Conservation (phyloP, 129 eudicot genomes). For the Deinandra increscens region DNA sequence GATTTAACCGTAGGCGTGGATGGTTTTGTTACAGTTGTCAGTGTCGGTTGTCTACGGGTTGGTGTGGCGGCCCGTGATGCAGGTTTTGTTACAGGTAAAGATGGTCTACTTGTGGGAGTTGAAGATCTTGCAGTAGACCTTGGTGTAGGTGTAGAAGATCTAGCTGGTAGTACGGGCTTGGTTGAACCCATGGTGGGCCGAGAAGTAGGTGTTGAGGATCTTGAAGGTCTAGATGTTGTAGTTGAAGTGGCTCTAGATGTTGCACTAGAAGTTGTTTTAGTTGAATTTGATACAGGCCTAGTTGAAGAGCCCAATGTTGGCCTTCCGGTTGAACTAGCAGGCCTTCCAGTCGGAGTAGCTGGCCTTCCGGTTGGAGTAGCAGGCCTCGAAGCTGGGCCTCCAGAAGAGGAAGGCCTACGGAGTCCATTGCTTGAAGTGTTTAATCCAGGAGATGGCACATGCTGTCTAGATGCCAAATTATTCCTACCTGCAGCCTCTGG, state of each 20-base stretch:
- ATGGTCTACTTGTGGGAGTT: constrained; percentile 62
- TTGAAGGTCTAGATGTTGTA: constrained; percentile 53
- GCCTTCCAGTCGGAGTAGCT: constrained; percentile 30
- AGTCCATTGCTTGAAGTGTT: constrained; percentile 48
- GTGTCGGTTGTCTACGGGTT: constrained; percentile 60
- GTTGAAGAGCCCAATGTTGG: constrained; percentile 58
- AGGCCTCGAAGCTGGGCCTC: constrained; percentile 78
- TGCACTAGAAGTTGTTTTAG: constrained; percentile 31
- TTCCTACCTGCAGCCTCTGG: constrained; percentile 57
- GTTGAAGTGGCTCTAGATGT: constrained; percentile 27
- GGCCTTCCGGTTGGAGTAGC: constrained; percentile 84
- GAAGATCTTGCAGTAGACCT: constrained; percentile 71
- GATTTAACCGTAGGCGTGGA: constrained; percentile 44
- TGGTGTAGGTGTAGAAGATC: constrained; percentile 72
- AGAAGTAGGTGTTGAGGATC: constrained; percentile 78
- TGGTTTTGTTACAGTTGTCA: constrained; percentile 40
- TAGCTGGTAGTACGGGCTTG: constrained; percentile 51
- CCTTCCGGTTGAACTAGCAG: constrained; percentile 86
- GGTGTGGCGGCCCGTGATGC: constrained; percentile 77
- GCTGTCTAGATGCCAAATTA: constrained; percentile 57
- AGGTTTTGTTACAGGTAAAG: constrained; percentile 48
- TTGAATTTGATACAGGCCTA: constrained; percentile 38
- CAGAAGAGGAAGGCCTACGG: constrained; percentile 80
- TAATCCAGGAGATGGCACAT: constrained; percentile 50
- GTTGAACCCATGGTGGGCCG: constrained; percentile 50